phyloP scores from a whole-genome alignment of 306 rosid species.

The Clitoria ternatea region DNA sequence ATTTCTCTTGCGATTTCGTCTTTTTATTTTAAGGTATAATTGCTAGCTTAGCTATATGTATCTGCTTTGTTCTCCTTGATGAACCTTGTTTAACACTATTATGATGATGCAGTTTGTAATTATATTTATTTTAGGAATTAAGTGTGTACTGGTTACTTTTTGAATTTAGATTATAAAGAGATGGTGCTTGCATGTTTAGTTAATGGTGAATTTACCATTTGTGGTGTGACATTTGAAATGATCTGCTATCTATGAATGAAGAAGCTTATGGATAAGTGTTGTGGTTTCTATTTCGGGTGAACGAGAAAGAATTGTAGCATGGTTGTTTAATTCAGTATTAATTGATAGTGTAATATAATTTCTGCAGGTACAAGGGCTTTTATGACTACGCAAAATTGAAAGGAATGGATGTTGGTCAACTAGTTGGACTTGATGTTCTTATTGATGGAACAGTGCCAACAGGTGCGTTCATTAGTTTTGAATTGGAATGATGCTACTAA shows the following conservation, averaged over 20 bases:
- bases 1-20: neutral
- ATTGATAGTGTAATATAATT: conserved; percentile 11
- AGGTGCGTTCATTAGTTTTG: conserved; percentile 41
- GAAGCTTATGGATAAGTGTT: neutral
- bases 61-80: neutral
- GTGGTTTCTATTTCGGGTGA: neutral
- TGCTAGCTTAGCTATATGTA: neutral
- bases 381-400: conserved; percentile 62
- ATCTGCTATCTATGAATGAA: neutral
- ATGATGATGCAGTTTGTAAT: neutral
- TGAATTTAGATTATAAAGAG: neutral
- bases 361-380: conserved; percentile 85
- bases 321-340: neutral
- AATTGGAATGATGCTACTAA: neutral
- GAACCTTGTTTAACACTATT: neutral
- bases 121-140: no score
- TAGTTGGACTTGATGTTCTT: conserved; percentile 86
- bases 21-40: neutral
- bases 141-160: neutral
- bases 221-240: neutral
- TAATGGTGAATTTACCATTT: neutral
- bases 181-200: neutral
- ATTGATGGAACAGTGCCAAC: conserved; percentile 94
- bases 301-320: neutral
- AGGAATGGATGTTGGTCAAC: conserved; percentile 54